Evolutionary conservation across 345 rosid species (phyloP).

Genomic region (Fremontodendron californicum): DNA sequence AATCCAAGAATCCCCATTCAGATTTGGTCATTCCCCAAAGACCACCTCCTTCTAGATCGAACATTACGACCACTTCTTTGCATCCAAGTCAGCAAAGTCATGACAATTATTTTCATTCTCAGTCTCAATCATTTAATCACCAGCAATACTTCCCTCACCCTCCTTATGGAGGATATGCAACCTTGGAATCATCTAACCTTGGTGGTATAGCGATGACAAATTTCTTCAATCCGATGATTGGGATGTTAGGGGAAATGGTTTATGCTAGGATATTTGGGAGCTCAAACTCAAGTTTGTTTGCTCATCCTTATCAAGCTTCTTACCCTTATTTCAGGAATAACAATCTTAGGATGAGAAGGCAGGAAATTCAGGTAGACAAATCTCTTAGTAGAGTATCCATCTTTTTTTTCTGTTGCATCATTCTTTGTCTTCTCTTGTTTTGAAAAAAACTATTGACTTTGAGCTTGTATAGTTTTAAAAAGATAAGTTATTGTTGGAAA

Average conservation of each 20-base stretch:
- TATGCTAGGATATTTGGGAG: slow-evolving; percentile 46
- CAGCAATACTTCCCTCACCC: slow-evolving; percentile 29
- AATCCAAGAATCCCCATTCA: slow-evolving; percentile 23
- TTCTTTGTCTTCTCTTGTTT: slow-evolving; percentile 74
- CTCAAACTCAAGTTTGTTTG: slow-evolving; percentile 42
- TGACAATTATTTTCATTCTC: slow-evolving; percentile 23
- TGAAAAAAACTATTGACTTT: slow-evolving; percentile 23
- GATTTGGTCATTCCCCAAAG: slow-evolving; percentile 54
- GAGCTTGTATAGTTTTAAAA: background rate
- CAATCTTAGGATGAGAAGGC: slow-evolving; percentile 69
- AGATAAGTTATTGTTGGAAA: background rate
- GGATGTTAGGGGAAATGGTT: slow-evolving; percentile 63
- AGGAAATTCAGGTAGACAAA: slow-evolving; percentile 58
- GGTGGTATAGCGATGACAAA: slow-evolving; percentile 41
- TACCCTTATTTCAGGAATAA: slow-evolving; percentile 27
- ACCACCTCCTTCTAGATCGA: slow-evolving; percentile 38
- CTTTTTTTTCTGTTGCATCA: slow-evolving; percentile 68
- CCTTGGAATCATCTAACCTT: slow-evolving; percentile 34
- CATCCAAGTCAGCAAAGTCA: slow-evolving; percentile 25
- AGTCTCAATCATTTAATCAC: slow-evolving; percentile 21
- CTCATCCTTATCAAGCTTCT: slow-evolving; percentile 43
- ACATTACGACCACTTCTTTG: slow-evolving; percentile 12
- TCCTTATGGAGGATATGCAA: slow-evolving; percentile 31
- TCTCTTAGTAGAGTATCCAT: slow-evolving; percentile 72
- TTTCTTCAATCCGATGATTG: slow-evolving; percentile 44